Evolutionary conservation across 495 filamentous ascomycete species (phyloP), one percentile per base, ranked within the genome.

Genomic region (Melanomma pulvis-pyrius): DNA sequence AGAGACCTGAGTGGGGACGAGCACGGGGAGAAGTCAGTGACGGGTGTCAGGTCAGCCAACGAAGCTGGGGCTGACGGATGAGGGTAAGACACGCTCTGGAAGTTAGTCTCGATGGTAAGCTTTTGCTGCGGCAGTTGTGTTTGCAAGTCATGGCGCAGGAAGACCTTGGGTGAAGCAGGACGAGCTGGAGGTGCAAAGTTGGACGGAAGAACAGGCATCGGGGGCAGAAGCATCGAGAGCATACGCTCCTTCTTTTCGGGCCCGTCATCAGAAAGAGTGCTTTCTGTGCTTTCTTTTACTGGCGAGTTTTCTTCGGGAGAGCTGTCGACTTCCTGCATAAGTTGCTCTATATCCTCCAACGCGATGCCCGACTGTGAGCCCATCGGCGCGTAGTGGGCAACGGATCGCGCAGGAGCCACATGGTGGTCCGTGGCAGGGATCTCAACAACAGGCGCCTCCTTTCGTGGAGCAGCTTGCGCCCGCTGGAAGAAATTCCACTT

Each of bases 401-500:
- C 73, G 24, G 81, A 80, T 19, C 83, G 79, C 48, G 67, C 73
- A 69, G 77, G 41, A 57, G 65, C 44, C 54, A 68, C 65, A 49
- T 59, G 56, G 15, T 60, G 6, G 17, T 78, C 70, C 59, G 80
- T 73, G 22, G 82, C 44, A 3, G 56, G 2, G 2, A 49, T 80
- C 15, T 82, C 76, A 32, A 77, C 75, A 39, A 76, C 69, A 28
- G 77, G 55, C 6, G 52, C 60, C 2, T 79, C 73, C 13, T 80
- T 63, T 24, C 73, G 74, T 17, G 84, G 79, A 17, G 88, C 82
- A 24, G 78, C 82, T 24, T 88, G 85, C 1, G 86, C 86, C 65
- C 87, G 83, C 61, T 92, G 87, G 69, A 96, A 96, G 65, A 96
- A 84, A 70, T 91, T 92, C 92, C 92, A 96, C 69, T 87, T 90